Evolutionary conservation across 2,329 filamentous ascomycete species (phyloP), one percentile per base, ranked within the genome.

Genomic region (Aureobasidium sp.): DNA sequence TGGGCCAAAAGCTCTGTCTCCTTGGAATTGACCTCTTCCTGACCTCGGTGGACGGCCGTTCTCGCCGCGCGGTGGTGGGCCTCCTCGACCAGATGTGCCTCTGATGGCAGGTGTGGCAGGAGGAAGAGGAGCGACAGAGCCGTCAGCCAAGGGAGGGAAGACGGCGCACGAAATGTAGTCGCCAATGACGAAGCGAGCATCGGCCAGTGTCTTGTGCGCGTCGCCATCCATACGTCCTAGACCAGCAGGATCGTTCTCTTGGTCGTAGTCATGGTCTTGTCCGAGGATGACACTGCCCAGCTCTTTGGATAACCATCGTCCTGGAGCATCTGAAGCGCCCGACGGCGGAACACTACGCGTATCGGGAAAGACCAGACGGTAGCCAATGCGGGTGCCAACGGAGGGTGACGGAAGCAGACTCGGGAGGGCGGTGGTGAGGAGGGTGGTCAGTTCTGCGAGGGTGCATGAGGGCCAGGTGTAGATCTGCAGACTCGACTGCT

Each of bases 151-250:
- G 0, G 90, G 90, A 45, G 90, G 87, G 62, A 93, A 78, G 64
- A 96, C 86, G 5, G 90, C 89, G 72, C 90, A 93, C 63, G 88
- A 87, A 44, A 97, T 81, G 71, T 89, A 96, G 74, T 97, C 93
- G 0, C 93, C 93, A 65, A 94, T 88, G 12, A 96, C 88, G 70
- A 96, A 96, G 25, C 87, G 84, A 37, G 84, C 86, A 60, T 95
- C 90, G 41, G 80, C 80, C 36, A 97, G 76, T 9, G 89, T 92
- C 77, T 88, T 93, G 31, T 86, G 80, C 12, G 84, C 82, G 31
- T 90, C 86, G 6, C 82, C 82, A 37, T 80, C 80, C 60, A 83
- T 74, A 49, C 79, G 51, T 31, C 68, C 59, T 69, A 61, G 31
- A 59, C 63, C 63, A 25, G 58, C 57, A 7, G 52, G 71, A 29